These are phyloP conservation scores for Fusarium burgessii DNA, from an alignment of 2,329 filamentous ascomycete species.

Conservation along the genomic window DNA sequence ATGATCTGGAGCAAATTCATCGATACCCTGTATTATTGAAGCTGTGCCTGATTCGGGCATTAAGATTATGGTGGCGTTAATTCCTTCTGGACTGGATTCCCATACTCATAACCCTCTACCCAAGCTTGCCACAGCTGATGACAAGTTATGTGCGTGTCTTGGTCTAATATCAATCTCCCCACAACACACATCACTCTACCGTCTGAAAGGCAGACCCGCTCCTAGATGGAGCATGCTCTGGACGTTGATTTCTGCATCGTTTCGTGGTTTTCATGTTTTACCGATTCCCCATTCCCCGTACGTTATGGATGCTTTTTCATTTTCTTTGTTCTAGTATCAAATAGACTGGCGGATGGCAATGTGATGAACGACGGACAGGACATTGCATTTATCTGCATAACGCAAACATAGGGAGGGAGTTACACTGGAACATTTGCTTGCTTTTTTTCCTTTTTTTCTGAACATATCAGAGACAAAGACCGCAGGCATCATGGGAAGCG, in stretches of 20 bases:
- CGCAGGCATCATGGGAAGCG: slow-evolving; percentile 44
- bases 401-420: slow-evolving; percentile 45
- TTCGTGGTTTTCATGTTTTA: slow-evolving; percentile 30
- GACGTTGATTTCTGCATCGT: slow-evolving; percentile 33
- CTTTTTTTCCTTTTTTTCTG: slow-evolving; percentile 31
- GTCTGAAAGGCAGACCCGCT: slow-evolving; percentile 34
- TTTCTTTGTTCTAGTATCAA: slow-evolving; percentile 44
- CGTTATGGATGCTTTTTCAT: slow-evolving; percentile 36
- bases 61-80: slow-evolving; percentile 32
- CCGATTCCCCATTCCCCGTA: slow-evolving; percentile 43
- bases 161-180: slow-evolving; percentile 38
- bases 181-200: slow-evolving; percentile 1
- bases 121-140: slow-evolving; percentile 33
- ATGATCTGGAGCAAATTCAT: slow-evolving; percentile 25
- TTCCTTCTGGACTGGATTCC: slow-evolving; percentile 36
- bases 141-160: slow-evolving; percentile 36
- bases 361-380: slow-evolving; percentile 46
- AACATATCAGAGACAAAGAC: slow-evolving; percentile 27
- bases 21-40: slow-evolving; percentile 44
- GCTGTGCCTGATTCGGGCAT: slow-evolving; percentile 27
- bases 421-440: slow-evolving; percentile 43
- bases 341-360: slow-evolving; percentile 48
- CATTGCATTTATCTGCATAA: slow-evolving; percentile 42
- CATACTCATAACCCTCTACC: slow-evolving; percentile 11
- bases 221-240: slow-evolving; percentile 46